Evolutionary conservation across 768 basidiomycete genomes (phyloP), one percentile per base, ranked within the genome.

Genomic region (Mycena latifolia): DNA sequence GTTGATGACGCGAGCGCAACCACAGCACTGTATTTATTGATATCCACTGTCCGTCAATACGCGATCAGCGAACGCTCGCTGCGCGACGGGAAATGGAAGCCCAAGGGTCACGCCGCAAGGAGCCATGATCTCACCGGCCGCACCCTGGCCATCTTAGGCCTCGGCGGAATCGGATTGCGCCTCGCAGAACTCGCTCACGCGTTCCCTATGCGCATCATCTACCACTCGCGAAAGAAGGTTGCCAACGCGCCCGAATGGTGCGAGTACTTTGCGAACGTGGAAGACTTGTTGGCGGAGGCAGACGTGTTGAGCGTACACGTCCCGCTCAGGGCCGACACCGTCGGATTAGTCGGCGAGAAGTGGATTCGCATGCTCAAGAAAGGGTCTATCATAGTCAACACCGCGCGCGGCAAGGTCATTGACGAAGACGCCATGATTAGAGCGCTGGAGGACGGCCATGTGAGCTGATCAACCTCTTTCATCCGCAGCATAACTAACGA

Each of bases 1-100:
- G 95, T 97, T 53, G 90, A 96, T 77, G 93, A 96, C 68, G 94
- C 91, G 12, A 96, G 95, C 2, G 96, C 95, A 0, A 96, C 94
- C 0, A 94, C 93, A 0, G 94, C 92, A 0, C 79, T 96, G 33
- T 95, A 92, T 76, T 88, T 97, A 54, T 77, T 96, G 68, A 85
- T 96, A 71, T 91, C 93, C 24, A 85, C 90, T 39, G 75, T 93
- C 48, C 89, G 93, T 46, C 90, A 92, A 67, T 96, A 86, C 75
- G 85, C 92, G 12, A 75, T 84, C 51, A 86, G 85, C 5, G 93
- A 95, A 75, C 79, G 83, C 48, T 85, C 84, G 55, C 75, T 90
- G 41, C 86, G 86, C 35, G 78, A 80, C 0, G 79, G 85, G 15
- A 83, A 81, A 61, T 94, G 90, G 89, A 93, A 93, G 65, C 77